Evolutionary conservation across 257 asterid species (phyloP), one percentile per base, ranked within the genome.

Genomic region (Fraxinus americana): DNA sequence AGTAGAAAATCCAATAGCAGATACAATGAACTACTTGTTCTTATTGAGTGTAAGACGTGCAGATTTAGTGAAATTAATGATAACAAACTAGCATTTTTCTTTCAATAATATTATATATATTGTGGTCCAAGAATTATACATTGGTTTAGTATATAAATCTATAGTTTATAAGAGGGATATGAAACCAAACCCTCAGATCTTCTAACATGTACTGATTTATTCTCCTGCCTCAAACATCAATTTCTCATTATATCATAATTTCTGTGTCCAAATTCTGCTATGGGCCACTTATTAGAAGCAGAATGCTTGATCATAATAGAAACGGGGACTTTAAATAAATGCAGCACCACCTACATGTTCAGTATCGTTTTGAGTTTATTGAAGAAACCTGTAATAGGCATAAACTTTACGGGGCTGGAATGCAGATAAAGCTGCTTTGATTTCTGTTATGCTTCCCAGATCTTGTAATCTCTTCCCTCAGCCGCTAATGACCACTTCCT

Each of bases 381-480:
- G 35, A 54, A 12, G 70, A 59, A 36, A 25, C 11, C 48, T 39
- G 48, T 12, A 10, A 39, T 39, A 9, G 3, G 48, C 13, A 9
- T 39, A 32, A 32, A 32, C 34, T 39, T 12, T 8, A 9, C 48
- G 3, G 2, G 34, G 4, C 4, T 61, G 68, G 68, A 25, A 25
- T 61, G 29, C 30, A 21, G 13, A 21, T 29, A 59, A 59, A n/a
- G 30, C 10, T 21, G 21, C 34, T 36, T 45, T 65, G 67, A 25
- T 59, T 74, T 32, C 34, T 21, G 70, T 85, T 75, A 86, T 45
- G 88, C 68, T 86, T 88, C 96, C 99, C 99, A 94, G 73, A 92
- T 88, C 90, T 88, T 87, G 86, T 92, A 94, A 84, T 92, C 86
- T 30, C 76, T 78, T 63, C 99, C 97, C 79, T 95, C 98, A 50